Conservation (phyloP, 139 green algal species). For the Volvox reticuliferus region DNA sequence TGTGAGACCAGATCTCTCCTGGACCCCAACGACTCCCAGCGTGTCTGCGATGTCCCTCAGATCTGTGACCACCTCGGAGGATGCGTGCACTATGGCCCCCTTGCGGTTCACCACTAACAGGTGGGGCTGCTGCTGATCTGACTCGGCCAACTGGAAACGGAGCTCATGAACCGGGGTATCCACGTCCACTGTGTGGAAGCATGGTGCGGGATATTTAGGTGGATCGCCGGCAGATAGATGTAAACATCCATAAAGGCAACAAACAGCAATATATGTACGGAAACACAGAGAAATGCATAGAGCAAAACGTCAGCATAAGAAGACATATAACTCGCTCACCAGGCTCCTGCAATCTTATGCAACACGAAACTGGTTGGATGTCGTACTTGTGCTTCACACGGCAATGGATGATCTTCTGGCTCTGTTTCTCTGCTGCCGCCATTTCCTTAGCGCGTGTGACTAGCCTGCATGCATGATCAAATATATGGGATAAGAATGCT, state of each 20-base stretch:
- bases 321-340: neutral
- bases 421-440: neutral
- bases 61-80: neutral
- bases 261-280: neutral
- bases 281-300: neutral
- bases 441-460: neutral
- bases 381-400: constrained; percentile 20
- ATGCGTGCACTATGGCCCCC: constrained; percentile 15
- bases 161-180: neutral
- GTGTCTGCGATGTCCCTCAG: neutral
- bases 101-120: constrained; percentile 34
- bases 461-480: neutral
- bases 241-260: neutral
- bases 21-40: neutral
- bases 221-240: neutral
- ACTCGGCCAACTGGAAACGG: neutral
- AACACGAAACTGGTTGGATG: neutral
- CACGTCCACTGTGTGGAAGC: neutral
- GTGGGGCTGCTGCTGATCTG: neutral
- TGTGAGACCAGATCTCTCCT: neutral
- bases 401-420: neutral
- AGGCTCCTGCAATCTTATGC: neutral
- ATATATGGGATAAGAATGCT: neutral
- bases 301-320: neutral
- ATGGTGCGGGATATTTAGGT: neutral